Evolutionary conservation across 768 basidiomycete genomes (phyloP).

Genomic region (Pulveroboletus sp.): DNA sequence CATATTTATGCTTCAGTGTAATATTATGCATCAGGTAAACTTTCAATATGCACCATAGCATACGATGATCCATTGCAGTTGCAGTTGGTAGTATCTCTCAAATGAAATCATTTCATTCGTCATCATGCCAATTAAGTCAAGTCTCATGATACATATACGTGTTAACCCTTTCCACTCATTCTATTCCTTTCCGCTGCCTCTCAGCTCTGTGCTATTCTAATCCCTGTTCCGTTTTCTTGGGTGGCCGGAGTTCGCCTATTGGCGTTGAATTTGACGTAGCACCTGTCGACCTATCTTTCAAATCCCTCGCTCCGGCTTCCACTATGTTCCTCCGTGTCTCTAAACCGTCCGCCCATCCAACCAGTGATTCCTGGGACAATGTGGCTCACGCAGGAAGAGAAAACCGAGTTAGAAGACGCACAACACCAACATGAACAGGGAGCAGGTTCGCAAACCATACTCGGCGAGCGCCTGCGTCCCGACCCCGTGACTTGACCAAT

Average conservation of each 20-base stretch:
- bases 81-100: no score
- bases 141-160: no score
- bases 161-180: no score
- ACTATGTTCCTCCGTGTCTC: slow-evolving; percentile 41
- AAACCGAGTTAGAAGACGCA: slow-evolving; percentile 54
- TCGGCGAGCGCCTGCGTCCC: slow-evolving; percentile 68
- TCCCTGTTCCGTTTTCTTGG: slow-evolving; percentile 9
- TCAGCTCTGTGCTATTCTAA: background rate
- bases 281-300: background rate
- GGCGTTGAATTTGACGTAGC: background rate
- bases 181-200: background rate
- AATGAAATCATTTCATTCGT: no score
- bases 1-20: no score
- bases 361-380: slow-evolving; percentile 48
- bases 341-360: slow-evolving; percentile 59
- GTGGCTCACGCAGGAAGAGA: slow-evolving; percentile 68
- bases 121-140: no score
- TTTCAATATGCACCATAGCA: no score
- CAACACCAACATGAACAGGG: slow-evolving; percentile 58
- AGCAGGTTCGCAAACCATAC: slow-evolving; percentile 69
- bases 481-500: slow-evolving; percentile 83
- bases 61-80: no score
- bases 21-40: no score
- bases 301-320: slow-evolving; percentile 5
- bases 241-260: background rate